Percentiles rank a stretch among this genome's conserved stretches.
Conservation (phyloP, 805 yeast genomes). For the Hanseniaspora guilliermondii region DNA sequence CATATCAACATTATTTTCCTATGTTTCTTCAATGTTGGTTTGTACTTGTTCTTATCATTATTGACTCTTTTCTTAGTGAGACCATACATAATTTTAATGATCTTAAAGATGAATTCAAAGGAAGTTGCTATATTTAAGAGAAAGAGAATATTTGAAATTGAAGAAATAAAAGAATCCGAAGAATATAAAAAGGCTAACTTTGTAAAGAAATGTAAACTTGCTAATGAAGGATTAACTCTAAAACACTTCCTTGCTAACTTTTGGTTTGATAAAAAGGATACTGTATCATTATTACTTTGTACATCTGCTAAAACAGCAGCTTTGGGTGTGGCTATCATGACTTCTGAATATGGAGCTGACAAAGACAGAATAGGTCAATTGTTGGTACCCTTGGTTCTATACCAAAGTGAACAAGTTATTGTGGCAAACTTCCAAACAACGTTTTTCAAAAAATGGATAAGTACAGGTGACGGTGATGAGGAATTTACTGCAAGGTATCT, state of each 20-base stretch:
- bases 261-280: conserved; percentile 56
- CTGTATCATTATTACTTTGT: conserved; percentile 70
- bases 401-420: conserved; percentile 77
- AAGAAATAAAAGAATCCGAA: conserved; percentile 21
- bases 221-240: conserved; percentile 3
- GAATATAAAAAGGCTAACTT: neutral
- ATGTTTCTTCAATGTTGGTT: conserved; percentile 71
- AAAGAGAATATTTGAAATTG: conserved; percentile 22
- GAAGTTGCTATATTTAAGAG: conserved; percentile 35
- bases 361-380: conserved; percentile 54
- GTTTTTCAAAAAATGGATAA: conserved; percentile 58
- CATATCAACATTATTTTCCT: conserved; percentile 60
- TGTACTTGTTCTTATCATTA: conserved; percentile 62
- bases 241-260: conserved; percentile 36
- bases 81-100: conserved; percentile 38
- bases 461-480: conserved; percentile 15
- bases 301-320: conserved; percentile 94
- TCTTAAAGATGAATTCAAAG: conserved; percentile 40
- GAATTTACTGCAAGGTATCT: neutral
- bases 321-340: conserved; percentile 69
- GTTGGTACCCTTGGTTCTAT: conserved; percentile 70
- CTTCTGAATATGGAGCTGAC: conserved; percentile 62
- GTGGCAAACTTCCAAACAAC: conserved; percentile 63
- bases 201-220: neutral
- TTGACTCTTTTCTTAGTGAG: conserved; percentile 50